Base-by-base conservation (phyloP, 305 asterid species). In the Coffea humblotiana region DNA sequence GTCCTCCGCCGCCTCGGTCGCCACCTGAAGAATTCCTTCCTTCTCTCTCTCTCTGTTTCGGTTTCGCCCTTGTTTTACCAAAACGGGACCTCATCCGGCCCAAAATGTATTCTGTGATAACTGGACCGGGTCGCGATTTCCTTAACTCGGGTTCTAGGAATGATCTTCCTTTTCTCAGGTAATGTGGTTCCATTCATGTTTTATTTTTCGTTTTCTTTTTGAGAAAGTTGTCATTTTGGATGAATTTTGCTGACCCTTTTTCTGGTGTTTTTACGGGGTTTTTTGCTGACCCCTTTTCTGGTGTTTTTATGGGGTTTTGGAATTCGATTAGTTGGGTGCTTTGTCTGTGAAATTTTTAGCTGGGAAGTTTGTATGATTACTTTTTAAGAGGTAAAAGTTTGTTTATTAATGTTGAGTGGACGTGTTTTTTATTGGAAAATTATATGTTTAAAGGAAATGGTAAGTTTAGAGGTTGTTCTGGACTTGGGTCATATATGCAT, bases 61-160 rank as follows among this genome's bases (percentile, higher is more conserved):
- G 2, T 16, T 69, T 69, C 61, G 47, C 40, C 40, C 37, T 13
- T 40, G 10, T 47, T 49, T 13, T 6, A 27, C 79, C 60, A 58
- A 40, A 54, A 75, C 56, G 77, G 80, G 35, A 51, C 58, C 68
- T 45, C 60, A 3, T 6, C 11, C 15, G 23, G 32, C 40, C 16
- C 23, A 18, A 25, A 23, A 81, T 81, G 84, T 71, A 76, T 71
- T 67, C 84, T 51, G 81, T 81, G 13, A 81, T 81, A 15, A 81
- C 84, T 35, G 61, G 76, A 63, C 84, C 81, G n/a, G n/a, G 81
- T n/a, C 78, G 78, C 43, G 80, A 76, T 35, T 76, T 71, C 35
- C 49, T 70, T 67, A 61, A 71, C 61, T 71, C 23, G 80, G 84
- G 73, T 60, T 49, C 52, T 51, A 81, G 72, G 65, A 67, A 37